These are phyloP conservation scores for Lachancea sp. DNA, from an alignment of 805 yeast genomes.

Conservation along the genomic window DNA sequence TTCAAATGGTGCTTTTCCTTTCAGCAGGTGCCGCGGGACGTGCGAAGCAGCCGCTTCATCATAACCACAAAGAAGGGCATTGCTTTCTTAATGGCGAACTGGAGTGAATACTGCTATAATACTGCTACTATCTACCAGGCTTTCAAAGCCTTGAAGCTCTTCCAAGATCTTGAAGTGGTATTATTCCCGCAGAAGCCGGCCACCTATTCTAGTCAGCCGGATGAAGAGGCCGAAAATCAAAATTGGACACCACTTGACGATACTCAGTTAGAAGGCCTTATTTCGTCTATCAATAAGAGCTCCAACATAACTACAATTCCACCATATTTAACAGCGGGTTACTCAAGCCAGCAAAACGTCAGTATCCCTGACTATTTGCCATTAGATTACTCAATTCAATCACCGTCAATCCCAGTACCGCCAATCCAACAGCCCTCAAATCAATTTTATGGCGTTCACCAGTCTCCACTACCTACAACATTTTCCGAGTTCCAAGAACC, in stretches of 20 bases:
- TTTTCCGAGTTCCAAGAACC: constrained; percentile 3
- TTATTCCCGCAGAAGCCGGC: constrained; percentile 10
- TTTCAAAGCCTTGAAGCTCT: constrained; percentile 5
- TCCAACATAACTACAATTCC: neutral
- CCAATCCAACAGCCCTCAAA: neutral
- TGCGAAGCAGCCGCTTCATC: constrained; percentile 3
- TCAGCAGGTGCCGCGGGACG: neutral
- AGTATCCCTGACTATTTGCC: neutral
- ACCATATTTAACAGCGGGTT: neutral
- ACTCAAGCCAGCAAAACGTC: neutral
- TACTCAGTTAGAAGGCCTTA: constrained; percentile 1
- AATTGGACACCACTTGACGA: constrained; percentile 8
- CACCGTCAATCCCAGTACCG: neutral
- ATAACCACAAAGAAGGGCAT: constrained; percentile 8
- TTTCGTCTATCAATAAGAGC: neutral
- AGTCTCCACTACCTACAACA: neutral
- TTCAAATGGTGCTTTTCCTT: constrained; percentile 9
- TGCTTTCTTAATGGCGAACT: constrained; percentile 5
- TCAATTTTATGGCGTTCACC: constrained; percentile 4
- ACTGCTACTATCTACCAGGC: constrained; percentile 8
- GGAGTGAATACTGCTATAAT: constrained; percentile 5
- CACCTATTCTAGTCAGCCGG: constrained; percentile 3
- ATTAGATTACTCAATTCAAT: constrained; percentile 1
- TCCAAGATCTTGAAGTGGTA: constrained; percentile 7
- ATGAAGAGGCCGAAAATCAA: constrained; percentile 4